Conservation (phyloP, 306 rosid species). For the Dryas drummondii region DNA sequence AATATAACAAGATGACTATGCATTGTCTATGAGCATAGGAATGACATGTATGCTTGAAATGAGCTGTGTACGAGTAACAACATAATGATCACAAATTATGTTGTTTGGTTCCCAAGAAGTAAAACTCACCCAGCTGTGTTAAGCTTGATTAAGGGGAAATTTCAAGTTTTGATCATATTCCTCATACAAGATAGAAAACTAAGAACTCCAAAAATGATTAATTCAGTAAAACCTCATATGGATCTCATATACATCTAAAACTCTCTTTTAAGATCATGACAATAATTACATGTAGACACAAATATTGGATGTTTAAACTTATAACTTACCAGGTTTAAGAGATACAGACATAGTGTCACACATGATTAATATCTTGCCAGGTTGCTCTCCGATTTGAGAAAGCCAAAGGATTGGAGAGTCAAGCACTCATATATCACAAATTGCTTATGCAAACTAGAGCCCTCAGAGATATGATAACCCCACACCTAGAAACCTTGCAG, state of each 20-base stretch:
- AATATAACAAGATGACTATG: not conserved
- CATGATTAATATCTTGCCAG: slow-evolving; percentile 53
- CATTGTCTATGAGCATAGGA: not conserved
- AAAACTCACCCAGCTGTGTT: not conserved
- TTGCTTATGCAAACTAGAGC: slow-evolving; percentile 28
- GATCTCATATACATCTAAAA: not conserved
- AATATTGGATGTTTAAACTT: not conserved
- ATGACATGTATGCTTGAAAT: not conserved
- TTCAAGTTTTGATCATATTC: not conserved
- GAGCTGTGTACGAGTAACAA: no score
- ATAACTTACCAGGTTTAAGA: slow-evolving; percentile 39
- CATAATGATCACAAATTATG: not conserved
- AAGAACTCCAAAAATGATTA: not conserved
- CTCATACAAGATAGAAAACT: not conserved
- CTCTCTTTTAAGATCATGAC: not conserved
- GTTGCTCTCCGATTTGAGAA: slow-evolving; percentile 31
- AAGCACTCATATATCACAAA: slow-evolving; percentile 40
- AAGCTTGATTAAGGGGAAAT: not conserved
- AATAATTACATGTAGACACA: not conserved
- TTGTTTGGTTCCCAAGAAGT: not conserved
- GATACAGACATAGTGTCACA: slow-evolving; percentile 61
- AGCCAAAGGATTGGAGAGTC: slow-evolving; percentile 41
- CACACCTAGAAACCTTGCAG: slow-evolving; percentile 12
- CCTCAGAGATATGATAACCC: slow-evolving; percentile 14
- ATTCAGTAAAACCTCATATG: not conserved